phyloP scores from a whole-genome alignment of 2,329 filamentous ascomycete genomes.

The Ophiostoma australiae region DNA sequence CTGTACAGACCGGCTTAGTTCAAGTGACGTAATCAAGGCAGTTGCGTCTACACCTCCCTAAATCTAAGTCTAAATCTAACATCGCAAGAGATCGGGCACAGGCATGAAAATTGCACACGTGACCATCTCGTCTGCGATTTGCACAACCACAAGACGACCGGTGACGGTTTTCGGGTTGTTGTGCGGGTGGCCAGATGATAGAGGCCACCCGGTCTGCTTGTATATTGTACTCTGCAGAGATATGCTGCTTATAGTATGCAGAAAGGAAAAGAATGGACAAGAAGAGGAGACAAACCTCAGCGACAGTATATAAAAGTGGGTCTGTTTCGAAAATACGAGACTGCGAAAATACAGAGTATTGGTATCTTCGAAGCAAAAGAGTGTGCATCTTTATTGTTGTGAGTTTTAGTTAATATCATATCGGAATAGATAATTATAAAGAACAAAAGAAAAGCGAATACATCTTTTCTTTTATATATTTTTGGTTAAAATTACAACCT shows the following conservation, averaged over 20 bases:
- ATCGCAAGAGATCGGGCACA: neutral
- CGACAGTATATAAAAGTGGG: neutral
- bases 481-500: too few relatives aligned
- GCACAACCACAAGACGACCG: neutral
- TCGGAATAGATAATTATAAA: too few relatives aligned
- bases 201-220: neutral
- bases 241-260: too few relatives aligned
- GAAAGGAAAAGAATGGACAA: neutral
- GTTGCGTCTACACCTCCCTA: neutral
- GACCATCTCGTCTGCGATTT: conserved; percentile 4
- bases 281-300: neutral
- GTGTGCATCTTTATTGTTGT: too few relatives aligned
- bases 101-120: conserved; percentile 10
- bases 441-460: too few relatives aligned
- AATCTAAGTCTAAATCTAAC: neutral
- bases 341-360: neutral
- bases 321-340: neutral
- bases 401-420: too few relatives aligned
- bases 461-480: too few relatives aligned
- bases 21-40: conserved; percentile 17
- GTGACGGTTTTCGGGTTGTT: neutral
- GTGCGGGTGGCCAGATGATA: neutral
- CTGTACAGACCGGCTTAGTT: neutral
- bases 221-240: too few relatives aligned
- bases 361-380: neutral